A percentile compares a stretch with the other conserved stretches of the same genome.
Conservation (phyloP, 345 rosid genomes). For the Lepidium africanum region DNA sequence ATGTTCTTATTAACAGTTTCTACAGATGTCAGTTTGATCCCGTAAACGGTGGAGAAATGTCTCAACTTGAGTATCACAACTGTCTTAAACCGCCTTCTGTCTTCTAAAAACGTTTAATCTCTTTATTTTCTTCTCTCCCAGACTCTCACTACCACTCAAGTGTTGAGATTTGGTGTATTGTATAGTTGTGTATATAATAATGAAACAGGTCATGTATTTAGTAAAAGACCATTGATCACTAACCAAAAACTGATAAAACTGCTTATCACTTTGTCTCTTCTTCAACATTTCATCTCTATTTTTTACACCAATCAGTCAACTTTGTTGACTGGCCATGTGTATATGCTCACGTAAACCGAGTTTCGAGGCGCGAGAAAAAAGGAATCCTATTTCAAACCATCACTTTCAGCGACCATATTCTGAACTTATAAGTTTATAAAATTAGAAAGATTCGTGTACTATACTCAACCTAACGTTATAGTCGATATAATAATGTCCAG, state of each 20-base stretch:
- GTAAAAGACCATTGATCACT: conserved; percentile 5
- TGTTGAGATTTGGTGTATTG: conserved; percentile 12
- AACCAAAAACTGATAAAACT: conserved; percentile 7
- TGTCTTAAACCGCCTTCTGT: conserved; percentile 67
- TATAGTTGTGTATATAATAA: conserved; percentile 23
- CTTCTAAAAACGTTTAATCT: conserved; percentile 27
- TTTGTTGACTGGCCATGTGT: background rate
- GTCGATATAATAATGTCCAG: background rate
- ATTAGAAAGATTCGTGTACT: conserved; percentile 6
- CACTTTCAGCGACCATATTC: conserved; percentile 5
- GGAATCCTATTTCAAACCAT: conserved; percentile 16
- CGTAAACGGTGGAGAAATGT: conserved; percentile 86
- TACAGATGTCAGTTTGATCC: conserved; percentile 90
- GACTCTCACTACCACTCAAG: conserved; percentile 3
- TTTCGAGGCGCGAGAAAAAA: conserved; percentile 9
- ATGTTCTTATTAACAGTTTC: conserved; percentile 50
- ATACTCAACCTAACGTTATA: background rate
- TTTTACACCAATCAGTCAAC: background rate
- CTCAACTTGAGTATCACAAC: conserved; percentile 74
- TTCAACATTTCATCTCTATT: background rate
- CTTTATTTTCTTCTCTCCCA: background rate
- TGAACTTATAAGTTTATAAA: background rate
- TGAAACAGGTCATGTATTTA: background rate
- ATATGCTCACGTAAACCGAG: background rate
- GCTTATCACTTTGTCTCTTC: background rate